Conservation (phyloP, 495 filamentous ascomycete species). For the Staphylotrichum tortipilum region DNA sequence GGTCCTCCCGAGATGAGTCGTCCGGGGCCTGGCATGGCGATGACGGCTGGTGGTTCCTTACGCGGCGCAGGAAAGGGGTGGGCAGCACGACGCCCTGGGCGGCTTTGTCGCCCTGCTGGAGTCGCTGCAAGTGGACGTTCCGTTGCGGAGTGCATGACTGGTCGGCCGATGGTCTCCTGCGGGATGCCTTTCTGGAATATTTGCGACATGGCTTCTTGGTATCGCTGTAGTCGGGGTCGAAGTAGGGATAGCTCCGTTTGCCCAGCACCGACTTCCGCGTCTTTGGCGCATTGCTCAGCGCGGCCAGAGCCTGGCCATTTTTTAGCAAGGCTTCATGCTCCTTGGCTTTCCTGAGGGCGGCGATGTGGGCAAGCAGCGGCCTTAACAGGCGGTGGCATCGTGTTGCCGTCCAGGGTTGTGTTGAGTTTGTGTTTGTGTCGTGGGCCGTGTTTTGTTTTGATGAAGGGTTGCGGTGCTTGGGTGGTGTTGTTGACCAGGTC, state of each 20-base stretch:
- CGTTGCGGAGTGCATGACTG: slow-evolving; percentile 12
- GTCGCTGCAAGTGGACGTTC: slow-evolving; percentile 4
- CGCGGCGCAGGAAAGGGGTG: slow-evolving; percentile 22
- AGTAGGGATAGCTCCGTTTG: slow-evolving; percentile 9
- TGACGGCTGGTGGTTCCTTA: slow-evolving; percentile 15
- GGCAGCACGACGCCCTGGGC: slow-evolving; percentile 16
- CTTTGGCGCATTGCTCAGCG: not conserved
- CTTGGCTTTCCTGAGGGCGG: slow-evolving; percentile 40
- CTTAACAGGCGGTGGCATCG: slow-evolving; percentile 49
- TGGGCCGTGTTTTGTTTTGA: not conserved
- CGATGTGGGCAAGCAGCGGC: slow-evolving; percentile 44
- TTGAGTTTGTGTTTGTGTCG: not conserved
- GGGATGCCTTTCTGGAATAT: slow-evolving; percentile 18
- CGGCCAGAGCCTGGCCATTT: not conserved
- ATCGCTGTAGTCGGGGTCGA: slow-evolving; percentile 8
- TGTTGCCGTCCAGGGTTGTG: slow-evolving; percentile 45
- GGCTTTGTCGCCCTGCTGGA: slow-evolving; percentile 3
- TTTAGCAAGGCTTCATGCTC: not conserved
- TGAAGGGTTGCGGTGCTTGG: not conserved
- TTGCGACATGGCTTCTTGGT: slow-evolving; percentile 15
- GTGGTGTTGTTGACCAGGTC: too few relatives aligned
- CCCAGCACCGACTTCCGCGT: slow-evolving; percentile 7
- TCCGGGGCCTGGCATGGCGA: slow-evolving; percentile 6
- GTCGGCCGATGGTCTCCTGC: not conserved
- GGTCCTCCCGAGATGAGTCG: not conserved